These are phyloP conservation scores for Hypoxylon intermedium DNA, from an alignment of 495 filamentous ascomycete species.

Conservation along the genomic window DNA sequence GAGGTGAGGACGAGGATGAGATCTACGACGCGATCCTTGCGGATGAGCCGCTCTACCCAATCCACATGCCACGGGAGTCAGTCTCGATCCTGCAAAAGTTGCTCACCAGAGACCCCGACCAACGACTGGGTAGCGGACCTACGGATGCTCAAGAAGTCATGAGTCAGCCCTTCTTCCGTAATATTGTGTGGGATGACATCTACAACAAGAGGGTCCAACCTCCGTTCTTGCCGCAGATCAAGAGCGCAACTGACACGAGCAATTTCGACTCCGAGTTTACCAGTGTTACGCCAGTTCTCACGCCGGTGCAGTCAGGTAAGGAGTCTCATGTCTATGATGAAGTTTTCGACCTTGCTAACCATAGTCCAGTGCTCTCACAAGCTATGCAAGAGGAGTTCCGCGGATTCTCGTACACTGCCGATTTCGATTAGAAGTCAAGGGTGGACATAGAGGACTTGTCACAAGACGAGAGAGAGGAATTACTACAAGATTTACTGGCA, in stretches of 20 bases:
- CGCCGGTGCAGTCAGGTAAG: slow-evolving; percentile 94
- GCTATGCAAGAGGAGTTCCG: slow-evolving; percentile 99
- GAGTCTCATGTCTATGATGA: slow-evolving; percentile 11
- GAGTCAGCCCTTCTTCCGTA: slow-evolving; percentile 97
- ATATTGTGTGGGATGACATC: slow-evolving; percentile 98
- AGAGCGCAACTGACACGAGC: slow-evolving; percentile 92
- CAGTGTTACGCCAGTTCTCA: slow-evolving; percentile 95
- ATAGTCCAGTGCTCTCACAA: slow-evolving; percentile 81
- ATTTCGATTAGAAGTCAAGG: slow-evolving; percentile 52
- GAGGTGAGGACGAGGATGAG: slow-evolving; percentile 98
- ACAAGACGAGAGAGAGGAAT: too few species aligned
- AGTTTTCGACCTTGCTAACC: slow-evolving; percentile 34
- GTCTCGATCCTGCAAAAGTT: slow-evolving; percentile 98
- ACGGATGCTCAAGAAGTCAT: slow-evolving; percentile 99
- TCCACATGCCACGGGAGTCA: slow-evolving; percentile 98
- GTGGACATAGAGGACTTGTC: neutral
- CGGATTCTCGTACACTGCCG: slow-evolving; percentile 86
- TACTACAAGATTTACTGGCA: too few species aligned
- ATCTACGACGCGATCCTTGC: slow-evolving; percentile 99
- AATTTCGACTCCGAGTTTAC: slow-evolving; percentile 99
- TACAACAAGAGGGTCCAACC: slow-evolving; percentile 91
- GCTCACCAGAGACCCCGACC: slow-evolving; percentile 90
- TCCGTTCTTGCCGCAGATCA: slow-evolving; percentile 89
- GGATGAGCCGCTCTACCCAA: slow-evolving; percentile 96
- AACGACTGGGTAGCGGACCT: slow-evolving; percentile 89